These are phyloP conservation scores for Millerago galiae DNA, from an alignment of 805 yeast species.

Conservation along the genomic window DNA sequence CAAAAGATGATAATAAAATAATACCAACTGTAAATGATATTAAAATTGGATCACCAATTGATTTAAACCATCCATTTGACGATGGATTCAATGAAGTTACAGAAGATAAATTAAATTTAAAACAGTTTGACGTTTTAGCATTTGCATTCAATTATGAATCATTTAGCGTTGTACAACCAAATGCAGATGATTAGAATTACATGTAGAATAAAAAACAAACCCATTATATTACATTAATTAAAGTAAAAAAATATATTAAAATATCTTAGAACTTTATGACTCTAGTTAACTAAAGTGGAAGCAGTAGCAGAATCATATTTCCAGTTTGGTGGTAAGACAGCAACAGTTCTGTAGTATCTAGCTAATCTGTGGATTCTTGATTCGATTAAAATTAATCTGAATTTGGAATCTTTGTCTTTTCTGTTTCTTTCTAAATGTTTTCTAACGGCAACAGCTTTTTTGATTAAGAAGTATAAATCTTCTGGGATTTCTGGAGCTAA, in stretches of 20 bases:
- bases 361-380: constrained; percentile 99
- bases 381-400: constrained; percentile 99
- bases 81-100: constrained; percentile 16
- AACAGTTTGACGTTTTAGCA: constrained; percentile 14
- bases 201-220: neutral
- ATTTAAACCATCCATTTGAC: constrained; percentile 13
- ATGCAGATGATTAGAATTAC: constrained; percentile 8
- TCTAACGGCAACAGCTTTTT: constrained; percentile 99
- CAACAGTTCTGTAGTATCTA: constrained; percentile 99
- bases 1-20: neutral
- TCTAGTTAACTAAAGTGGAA: constrained; percentile 97
- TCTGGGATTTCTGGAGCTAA: constrained; percentile 99
- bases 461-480: constrained; percentile 97
- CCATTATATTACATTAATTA: constrained; percentile 4
- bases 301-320: constrained; percentile 99
- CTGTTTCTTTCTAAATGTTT: constrained; percentile 99
- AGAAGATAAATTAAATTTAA: constrained; percentile 9
- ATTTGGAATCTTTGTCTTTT: constrained; percentile 99
- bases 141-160: constrained; percentile 18
- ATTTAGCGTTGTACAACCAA: constrained; percentile 13
- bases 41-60: constrained; percentile 16
- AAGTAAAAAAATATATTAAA: constrained; percentile 5
- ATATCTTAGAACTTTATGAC: constrained; percentile 2
- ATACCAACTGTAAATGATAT: constrained; percentile 13
- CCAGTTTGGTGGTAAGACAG: constrained; percentile 99